A percentile compares a stretch with the other conserved stretches of the same genome.
phyloP scores from a whole-genome alignment of 495 filamentous ascomycete genomes.

The Melanomma pulvis-pyrius region DNA sequence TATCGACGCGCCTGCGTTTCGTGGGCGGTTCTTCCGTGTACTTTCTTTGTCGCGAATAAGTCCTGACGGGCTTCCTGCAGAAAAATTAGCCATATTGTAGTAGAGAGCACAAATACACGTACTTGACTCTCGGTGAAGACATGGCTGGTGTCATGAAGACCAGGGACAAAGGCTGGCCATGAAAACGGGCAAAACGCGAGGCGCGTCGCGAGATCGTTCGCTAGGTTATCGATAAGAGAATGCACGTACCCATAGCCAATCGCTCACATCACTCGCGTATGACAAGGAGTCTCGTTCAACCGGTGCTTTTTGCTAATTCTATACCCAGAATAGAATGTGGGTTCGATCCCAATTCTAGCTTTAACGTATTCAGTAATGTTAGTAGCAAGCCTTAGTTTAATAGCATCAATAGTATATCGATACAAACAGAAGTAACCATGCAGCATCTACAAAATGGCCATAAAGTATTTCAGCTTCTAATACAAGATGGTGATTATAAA shows the following conservation, averaged over 20 bases:
- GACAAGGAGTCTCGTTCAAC: too few species aligned
- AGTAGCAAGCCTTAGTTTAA: too few species aligned
- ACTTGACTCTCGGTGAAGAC: slow-evolving; percentile 10
- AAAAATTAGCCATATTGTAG: neutral
- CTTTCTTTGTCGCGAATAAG: slow-evolving; percentile 40
- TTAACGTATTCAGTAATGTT: too few species aligned
- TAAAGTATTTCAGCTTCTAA: too few species aligned
- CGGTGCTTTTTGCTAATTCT: too few species aligned
- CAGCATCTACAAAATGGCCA: too few species aligned
- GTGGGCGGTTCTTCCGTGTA: slow-evolving; percentile 32
- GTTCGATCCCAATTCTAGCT: too few species aligned
- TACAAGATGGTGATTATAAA: too few species aligned
- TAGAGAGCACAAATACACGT: neutral
- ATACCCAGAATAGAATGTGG: too few species aligned
- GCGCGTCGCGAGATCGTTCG: slow-evolving; percentile 3
- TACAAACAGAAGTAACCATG: too few species aligned
- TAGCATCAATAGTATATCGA: too few species aligned
- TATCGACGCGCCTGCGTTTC: slow-evolving; percentile 36
- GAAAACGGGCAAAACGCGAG: slow-evolving; percentile 3
- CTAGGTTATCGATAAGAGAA: neutral
- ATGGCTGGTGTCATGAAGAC: neutral
- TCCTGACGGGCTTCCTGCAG: slow-evolving; percentile 30
- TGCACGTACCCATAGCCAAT: neutral
- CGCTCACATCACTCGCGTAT: neutral
- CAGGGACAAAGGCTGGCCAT: neutral